Base-by-base conservation (phyloP, 306 rosid species). In the Erythrophleum fordii region DNA sequence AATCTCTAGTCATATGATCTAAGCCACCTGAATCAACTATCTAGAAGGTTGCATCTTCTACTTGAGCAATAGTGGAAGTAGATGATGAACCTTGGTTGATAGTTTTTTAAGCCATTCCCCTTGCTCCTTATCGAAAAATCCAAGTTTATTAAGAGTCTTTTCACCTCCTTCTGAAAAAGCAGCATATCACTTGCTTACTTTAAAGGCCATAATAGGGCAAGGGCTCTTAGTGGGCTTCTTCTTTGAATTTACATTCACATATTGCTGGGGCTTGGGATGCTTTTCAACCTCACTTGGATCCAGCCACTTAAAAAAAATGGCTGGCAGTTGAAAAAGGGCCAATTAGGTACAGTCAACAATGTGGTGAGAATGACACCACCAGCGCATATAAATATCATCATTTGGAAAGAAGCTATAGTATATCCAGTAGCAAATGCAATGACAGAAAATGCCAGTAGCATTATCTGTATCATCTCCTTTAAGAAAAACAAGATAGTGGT, bases 391-490 rank as follows among this genome's bases (percentile, higher is more conserved):
- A 91, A 82, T 13, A 91, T 58, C 99, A 95, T 93, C 81, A 76
- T 25, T 87, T 86, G 92, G 84, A 95, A 95, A 68, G 98, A 93
- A 52, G 92, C 90, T 77, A 56, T 37, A 6, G 86, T 1, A 81
- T 91, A 94, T 69, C 97, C 97, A 17, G 83, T 49, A 26, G 39
- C 74, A 59, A 93, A 93, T 20, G 96, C 93, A 77, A 75, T 61
- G 83, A 79, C 91, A 6, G 98, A 96, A 76, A 87, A 93, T 28
- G 83, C 85, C 62, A 93, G 79, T 14, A 93, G 89, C 92, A 95
- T 31, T 41, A 90, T 82, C 92, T 91, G 97, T 98, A 95, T 93
- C 91, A 93, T 64, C 83, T 91, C 94, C 92, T 95, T n/a, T n/a
- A n/a, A n/a, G n/a, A n/a, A n/a, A n/a, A n/a, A n/a, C n/a, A n/a